A percentile compares a stretch with the other conserved stretches of the same genome.
Evolutionary conservation across 2,329 filamentous ascomycete species (phyloP).

Genomic region (Blastomyces parvus): DNA sequence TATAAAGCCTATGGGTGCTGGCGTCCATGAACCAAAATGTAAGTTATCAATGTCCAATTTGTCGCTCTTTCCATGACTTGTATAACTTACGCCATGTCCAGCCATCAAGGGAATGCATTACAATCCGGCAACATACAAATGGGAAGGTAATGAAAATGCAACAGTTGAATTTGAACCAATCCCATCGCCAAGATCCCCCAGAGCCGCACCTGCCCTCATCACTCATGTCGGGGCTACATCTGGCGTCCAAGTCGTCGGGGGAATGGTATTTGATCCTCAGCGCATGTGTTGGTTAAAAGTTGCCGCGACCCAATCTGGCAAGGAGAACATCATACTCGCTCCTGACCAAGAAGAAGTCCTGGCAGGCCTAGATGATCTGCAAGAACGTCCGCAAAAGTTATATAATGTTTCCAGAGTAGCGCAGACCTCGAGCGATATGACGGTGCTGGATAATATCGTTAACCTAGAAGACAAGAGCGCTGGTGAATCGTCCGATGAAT

Average conservation of each 20-base stretch:
- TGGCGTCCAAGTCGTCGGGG: slow-evolving; percentile 87
- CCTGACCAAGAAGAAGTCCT: slow-evolving; percentile 86
- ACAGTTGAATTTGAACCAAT: slow-evolving; percentile 67
- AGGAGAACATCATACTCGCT: slow-evolving; percentile 40
- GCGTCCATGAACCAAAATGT: slow-evolving; percentile 71
- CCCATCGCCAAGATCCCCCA: slow-evolving; percentile 32
- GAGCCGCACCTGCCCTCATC: slow-evolving; percentile 59
- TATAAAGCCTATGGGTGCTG: slow-evolving; percentile 70
- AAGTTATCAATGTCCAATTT: slow-evolving; percentile 30
- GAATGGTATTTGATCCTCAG: slow-evolving; percentile 95
- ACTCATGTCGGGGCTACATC: slow-evolving; percentile 77
- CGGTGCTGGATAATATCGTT: slow-evolving; percentile 21
- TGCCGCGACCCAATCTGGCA: slow-evolving; percentile 36
- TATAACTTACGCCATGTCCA: slow-evolving; percentile 29
- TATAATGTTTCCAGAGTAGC: slow-evolving; percentile 12
- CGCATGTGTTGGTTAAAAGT: slow-evolving; percentile 97
- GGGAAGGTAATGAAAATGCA: slow-evolving; percentile 94
- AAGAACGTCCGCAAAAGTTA: slow-evolving; percentile 47
- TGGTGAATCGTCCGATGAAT: slow-evolving; percentile 53
- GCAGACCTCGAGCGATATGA: slow-evolving; percentile 14
- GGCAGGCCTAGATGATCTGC: slow-evolving; percentile 85
- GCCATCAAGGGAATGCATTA: slow-evolving; percentile 94
- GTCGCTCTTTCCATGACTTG: background rate
- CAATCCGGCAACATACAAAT: slow-evolving; percentile 74
- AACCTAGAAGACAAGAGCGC: slow-evolving; percentile 34